Conservation (phyloP, 2,329 filamentous ascomycete species). For the Daldinia eschscholtzii region DNA sequence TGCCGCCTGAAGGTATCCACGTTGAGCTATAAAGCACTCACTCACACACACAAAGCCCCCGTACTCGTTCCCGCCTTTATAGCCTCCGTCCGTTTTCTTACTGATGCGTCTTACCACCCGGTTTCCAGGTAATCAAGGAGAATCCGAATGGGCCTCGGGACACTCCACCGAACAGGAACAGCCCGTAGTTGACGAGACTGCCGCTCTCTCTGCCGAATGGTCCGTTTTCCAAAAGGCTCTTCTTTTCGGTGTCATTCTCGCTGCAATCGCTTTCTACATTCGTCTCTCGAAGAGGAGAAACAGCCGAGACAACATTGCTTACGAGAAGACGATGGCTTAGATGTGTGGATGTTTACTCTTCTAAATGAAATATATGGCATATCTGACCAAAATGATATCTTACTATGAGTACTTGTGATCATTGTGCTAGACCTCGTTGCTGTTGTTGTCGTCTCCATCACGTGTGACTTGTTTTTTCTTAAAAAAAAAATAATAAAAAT, state of each 20-base stretch:
- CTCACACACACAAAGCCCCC: conserved; percentile 47
- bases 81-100: conserved; percentile 54
- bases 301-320: conserved; percentile 52
- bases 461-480: conserved; percentile 33
- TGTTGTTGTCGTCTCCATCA: conserved; percentile 31
- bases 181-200: conserved; percentile 34
- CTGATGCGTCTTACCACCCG: conserved; percentile 51
- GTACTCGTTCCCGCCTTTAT: conserved; percentile 45
- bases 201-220: conserved; percentile 54
- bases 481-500: not conserved
- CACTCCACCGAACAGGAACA: conserved; percentile 53
- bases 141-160: conserved; percentile 55
- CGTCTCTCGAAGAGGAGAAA: conserved; percentile 56
- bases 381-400: conserved; percentile 10
- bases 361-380: conserved; percentile 29
- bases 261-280: conserved; percentile 60
- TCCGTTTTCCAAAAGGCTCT: conserved; percentile 64
- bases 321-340: conserved; percentile 61
- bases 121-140: conserved; percentile 54
- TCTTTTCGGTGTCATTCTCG: conserved; percentile 63
- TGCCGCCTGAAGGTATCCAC: conserved; percentile 92
- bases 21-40: conserved; percentile 77
- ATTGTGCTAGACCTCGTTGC: conserved; percentile 6
- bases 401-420: not conserved
- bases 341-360: conserved; percentile 23